These are phyloP conservation scores for Hyaloscypha finlandica DNA, from an alignment of 495 filamentous ascomycete genomes.

Conservation along the genomic window DNA sequence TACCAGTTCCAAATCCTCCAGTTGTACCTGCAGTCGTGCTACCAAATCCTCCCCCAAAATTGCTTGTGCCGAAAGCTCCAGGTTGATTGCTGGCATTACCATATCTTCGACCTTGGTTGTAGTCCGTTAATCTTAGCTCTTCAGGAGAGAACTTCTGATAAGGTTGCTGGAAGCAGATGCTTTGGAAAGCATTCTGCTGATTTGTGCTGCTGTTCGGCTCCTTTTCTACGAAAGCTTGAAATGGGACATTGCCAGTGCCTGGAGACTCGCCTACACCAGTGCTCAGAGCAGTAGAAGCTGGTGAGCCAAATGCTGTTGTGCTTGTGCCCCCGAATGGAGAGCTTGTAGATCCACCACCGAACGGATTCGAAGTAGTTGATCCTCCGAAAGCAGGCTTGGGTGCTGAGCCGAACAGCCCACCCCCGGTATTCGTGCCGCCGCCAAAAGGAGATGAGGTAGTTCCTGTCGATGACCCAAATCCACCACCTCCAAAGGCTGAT, in stretches of 20 bases:
- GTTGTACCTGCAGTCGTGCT: conserved; percentile 35
- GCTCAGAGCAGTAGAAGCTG: conserved; percentile 42
- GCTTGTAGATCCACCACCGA: conserved; percentile 39
- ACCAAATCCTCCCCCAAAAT: conserved; percentile 58
- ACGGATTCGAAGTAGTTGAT: conserved; percentile 36
- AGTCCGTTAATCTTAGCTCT: conserved; percentile 87
- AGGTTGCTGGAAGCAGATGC: conserved; percentile 79
- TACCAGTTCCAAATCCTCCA: conserved; percentile 46
- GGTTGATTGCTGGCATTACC: conserved; percentile 80
- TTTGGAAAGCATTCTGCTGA: conserved; percentile 77
- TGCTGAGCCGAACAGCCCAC: conserved; percentile 49
- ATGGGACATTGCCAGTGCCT: conserved; percentile 75
- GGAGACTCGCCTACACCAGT: conserved; percentile 48
- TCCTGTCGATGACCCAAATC: conserved; percentile 41
- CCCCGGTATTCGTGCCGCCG: conserved; percentile 30
- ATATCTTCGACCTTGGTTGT: conserved; percentile 78
- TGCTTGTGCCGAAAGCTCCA: conserved; percentile 78
- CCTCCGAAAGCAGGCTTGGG: conserved; percentile 49
- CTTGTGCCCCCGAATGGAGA: conserved; percentile 36
- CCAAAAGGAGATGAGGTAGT: conserved; percentile 44
- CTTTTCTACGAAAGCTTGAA: conserved; percentile 78
- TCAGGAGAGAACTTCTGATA: conserved; percentile 90
- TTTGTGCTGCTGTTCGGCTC: conserved; percentile 56
- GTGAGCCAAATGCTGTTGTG: conserved; percentile 48
- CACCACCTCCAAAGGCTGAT: conserved; percentile 50